These are phyloP conservation scores for Aspergillus sp. DNA, from an alignment of 2,329 filamentous ascomycete species.

Conservation along the genomic window DNA sequence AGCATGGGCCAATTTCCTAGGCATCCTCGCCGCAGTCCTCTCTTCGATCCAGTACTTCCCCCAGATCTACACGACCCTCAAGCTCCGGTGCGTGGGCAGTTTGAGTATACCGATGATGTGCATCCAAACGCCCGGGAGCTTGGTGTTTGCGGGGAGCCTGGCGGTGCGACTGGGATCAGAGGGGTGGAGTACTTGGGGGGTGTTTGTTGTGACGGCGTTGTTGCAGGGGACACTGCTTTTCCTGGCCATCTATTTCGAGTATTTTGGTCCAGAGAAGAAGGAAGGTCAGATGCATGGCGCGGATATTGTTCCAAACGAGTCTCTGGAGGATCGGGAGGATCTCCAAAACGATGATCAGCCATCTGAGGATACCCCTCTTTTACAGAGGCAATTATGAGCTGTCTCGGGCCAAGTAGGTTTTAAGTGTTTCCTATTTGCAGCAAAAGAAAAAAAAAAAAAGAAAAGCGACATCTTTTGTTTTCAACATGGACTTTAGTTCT, in stretches of 20 bases:
- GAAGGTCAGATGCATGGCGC: conserved; percentile 15
- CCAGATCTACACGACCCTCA: conserved; percentile 88
- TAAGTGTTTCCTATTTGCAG: not conserved
- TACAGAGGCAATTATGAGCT: conserved; percentile 20
- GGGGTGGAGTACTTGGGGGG: conserved; percentile 94
- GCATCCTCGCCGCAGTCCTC: conserved; percentile 68
- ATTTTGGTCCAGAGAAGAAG: conserved; percentile 42
- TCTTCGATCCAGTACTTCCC: conserved; percentile 89
- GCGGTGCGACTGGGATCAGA: conserved; percentile 68
- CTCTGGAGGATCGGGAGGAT: conserved; percentile 10
- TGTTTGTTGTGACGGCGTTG: conserved; percentile 77
- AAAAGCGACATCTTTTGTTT: not conserved
- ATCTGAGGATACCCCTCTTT: conserved; percentile 30
- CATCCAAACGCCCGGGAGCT: conserved; percentile 89
- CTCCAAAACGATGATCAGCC: conserved; percentile 15
- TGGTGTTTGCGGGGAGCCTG: conserved; percentile 81
- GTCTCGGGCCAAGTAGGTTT: not conserved
- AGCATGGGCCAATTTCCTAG: conserved; percentile 78
- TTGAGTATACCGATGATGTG: conserved; percentile 97
- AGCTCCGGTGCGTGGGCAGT: conserved; percentile 77
- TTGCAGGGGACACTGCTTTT: conserved; percentile 75
- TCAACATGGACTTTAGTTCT: too few species aligned
- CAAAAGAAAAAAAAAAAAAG: not conserved
- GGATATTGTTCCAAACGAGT: conserved; percentile 7
- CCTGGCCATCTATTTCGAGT: conserved; percentile 71